Percentiles rank a stretch among this genome's conserved stretches.
These are phyloP conservation scores for Saccharomycopsis olivae DNA, from an alignment of 805 yeast genomes.

Conservation along the genomic window DNA sequence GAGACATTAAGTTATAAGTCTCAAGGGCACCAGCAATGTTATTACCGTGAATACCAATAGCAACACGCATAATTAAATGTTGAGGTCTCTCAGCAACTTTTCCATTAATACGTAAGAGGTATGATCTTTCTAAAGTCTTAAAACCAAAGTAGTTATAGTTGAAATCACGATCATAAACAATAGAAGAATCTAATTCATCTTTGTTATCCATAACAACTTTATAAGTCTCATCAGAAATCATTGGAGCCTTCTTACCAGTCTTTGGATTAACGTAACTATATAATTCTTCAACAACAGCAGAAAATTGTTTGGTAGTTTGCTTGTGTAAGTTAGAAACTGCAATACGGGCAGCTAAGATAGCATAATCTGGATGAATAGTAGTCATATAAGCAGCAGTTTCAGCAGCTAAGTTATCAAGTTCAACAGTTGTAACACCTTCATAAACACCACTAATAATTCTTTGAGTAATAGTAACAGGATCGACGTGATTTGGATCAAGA, in stretches of 20 bases:
- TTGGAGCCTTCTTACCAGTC: conserved; percentile 53
- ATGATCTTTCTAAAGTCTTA: conserved; percentile 85
- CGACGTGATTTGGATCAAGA: conserved; percentile 82
- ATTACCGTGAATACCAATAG: conserved; percentile 78
- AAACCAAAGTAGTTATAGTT: conserved; percentile 78
- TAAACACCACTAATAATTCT: conserved; percentile 93
- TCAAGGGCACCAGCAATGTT: conserved; percentile 58
- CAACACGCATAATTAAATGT: conserved; percentile 80
- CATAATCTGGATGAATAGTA: conserved; percentile 96
- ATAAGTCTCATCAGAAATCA: conserved; percentile 60
- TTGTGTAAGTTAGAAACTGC: conserved; percentile 92
- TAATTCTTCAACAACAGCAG: conserved; percentile 63
- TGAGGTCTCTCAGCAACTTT: conserved; percentile 86
- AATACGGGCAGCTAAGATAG: conserved; percentile 87
- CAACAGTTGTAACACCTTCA: conserved; percentile 92
- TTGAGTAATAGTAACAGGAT: conserved; percentile 93
- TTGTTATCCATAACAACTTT: conserved; percentile 53
- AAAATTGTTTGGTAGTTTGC: conserved; percentile 81
- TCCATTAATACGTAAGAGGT: conserved; percentile 56
- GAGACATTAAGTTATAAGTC: conserved; percentile 82
- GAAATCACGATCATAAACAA: conserved; percentile 70
- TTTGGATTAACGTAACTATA: conserved; percentile 75
- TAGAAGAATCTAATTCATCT: conserved; percentile 59
- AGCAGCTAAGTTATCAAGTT: conserved; percentile 76
- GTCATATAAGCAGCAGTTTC: conserved; percentile 98